Base-by-base conservation (phyloP, 2,329 filamentous ascomycete genomes). In the Diplodia corticola region DNA sequence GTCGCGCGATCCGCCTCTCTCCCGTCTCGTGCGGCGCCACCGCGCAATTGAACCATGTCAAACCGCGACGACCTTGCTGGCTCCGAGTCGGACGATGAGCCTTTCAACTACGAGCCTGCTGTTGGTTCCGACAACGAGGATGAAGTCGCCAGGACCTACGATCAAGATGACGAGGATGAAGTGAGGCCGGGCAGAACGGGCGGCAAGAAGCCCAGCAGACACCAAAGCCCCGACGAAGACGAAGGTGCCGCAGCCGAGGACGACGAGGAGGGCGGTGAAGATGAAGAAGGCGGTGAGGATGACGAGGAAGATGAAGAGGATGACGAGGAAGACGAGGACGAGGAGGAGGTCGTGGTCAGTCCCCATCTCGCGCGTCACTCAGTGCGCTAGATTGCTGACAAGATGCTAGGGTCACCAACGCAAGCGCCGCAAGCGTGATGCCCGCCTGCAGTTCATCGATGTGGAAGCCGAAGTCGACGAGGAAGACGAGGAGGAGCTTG, bases 381-480 rank as follows among this genome's bases (percentile, higher is more conserved):
- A 86, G 2, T 79, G 83, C 20, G 48, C 24, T 5, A 15, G 20
- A 26, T 65, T 20, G 24, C 64, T 65, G n/a, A 65, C 51, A 12
- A 5, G 2, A 12, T 57, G 5, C 37, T 71, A 89, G 85, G 85
- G 84, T 67, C 87, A 92, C 74, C 91, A 91, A 66, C 87, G 90
- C 72, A 98, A 98, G 79, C 91, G 93, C 67, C 80, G 84, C 74
- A 89, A 89, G 77, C 88, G 87, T 76, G 88, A 91, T 70, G 86
- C 86, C 70, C 88, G 92, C 69, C 91, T 92, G 72, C 89, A 90
- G 74, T 97, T 97, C 87, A 89, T 99, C 80, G 95, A 99, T 88
- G 92, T 94, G 74, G 95, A 99, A 84, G 95, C 95, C 77, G 95
- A 97, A 80, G 95, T 99, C 71, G 95, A 98, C 75, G 95, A 91